Base-by-base conservation (phyloP, 2,329 filamentous ascomycete species). In the Diaporthe vexans region DNA sequence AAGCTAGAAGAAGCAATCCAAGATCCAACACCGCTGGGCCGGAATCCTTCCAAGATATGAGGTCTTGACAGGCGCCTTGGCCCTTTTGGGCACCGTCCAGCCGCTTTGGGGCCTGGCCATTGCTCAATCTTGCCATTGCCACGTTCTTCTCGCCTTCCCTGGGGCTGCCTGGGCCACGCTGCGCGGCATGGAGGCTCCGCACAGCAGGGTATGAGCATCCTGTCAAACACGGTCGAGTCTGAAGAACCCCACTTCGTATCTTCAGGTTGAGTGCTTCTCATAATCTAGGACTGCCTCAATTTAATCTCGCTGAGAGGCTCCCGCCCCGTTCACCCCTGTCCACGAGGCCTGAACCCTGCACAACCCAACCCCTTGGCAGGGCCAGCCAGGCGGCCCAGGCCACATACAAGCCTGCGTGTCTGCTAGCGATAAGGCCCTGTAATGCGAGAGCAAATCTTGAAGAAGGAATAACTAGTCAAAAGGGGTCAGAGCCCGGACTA, bases 271-370 rank as follows among this genome's bases (percentile, higher is more conserved):
- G 33, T 72, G 69, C 29, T 52, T 63, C n/a, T 63, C 46, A 72
- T 72, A 72, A 61, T 61, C 56, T 67, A 35, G 63, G 63, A 67
- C 46, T 51, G 63, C 57, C 57, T 72, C 57, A 52, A 67, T 37
- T 61, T 72, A 72, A 72, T 72, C 57, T 72, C 69, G 69, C 69
- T 63, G 48, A 63, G 63, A 40, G 69, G 29, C 69, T 61, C 69
- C 69, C 37, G 56, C 69, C 46, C 46, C 46, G 21, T 24, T 21
- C 19, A 21, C 29, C 29, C 46, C 29, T 33, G 59, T 7, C 61
- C 26, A 33, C 29, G 19, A 46, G 40, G 26, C 43, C 61, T 40
- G 43, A 65, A 65, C 63, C 63, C 63, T 67, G 63, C 63, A 67
- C 3, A 29, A 67, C 17, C 11, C 37, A 40, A 40, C 43, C 26